Evolutionary conservation across 129 eudicot genomes (phyloP).

Genomic region (Dittrichia graveolens): DNA sequence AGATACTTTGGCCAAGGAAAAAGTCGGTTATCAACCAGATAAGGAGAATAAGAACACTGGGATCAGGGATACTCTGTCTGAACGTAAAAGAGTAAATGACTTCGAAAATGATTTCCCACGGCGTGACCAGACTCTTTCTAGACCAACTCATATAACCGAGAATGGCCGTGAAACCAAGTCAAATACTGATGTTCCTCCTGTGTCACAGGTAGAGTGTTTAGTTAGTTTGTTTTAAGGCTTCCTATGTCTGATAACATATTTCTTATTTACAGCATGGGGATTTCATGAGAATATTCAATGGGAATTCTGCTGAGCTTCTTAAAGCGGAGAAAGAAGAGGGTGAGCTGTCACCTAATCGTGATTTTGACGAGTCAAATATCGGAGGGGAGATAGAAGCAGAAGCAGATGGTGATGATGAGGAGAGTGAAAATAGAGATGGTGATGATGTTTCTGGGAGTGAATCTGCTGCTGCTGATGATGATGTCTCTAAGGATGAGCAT

Average conservation of each 20-base stretch:
- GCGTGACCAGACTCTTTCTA: slow-evolving; percentile 36
- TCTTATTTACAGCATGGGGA: slow-evolving; percentile 51
- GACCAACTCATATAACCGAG: slow-evolving; percentile 38
- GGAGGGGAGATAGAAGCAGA: slow-evolving; percentile 49
- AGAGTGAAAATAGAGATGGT: slow-evolving; percentile 32
- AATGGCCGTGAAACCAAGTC: slow-evolving; percentile 55
- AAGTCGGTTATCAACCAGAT: slow-evolving; percentile 31
- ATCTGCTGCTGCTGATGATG: slow-evolving; percentile 88
- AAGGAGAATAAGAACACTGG: slow-evolving; percentile 33
- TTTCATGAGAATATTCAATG: slow-evolving; percentile 41
- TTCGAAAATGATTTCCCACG: slow-evolving; percentile 32
- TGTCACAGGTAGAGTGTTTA: slow-evolving; percentile 52
- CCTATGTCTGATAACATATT: not conserved
- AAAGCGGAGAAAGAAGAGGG: slow-evolving; percentile 98
- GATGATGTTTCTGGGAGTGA: slow-evolving; percentile 85
- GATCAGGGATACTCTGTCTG: no score
- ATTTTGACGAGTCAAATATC: slow-evolving; percentile 62
- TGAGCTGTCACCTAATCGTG: slow-evolving; percentile 84
- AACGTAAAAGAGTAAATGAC: no score
- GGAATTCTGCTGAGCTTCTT: slow-evolving; percentile 47
- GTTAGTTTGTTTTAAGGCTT: not conserved
- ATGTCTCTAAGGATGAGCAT: slow-evolving; percentile 73
- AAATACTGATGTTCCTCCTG: slow-evolving; percentile 39
- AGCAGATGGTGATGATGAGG: slow-evolving; percentile 80
- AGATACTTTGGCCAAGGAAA: slow-evolving; percentile 44